Evolutionary conservation across 345 rosid species (phyloP).

Genomic region (Salix viminalis): DNA sequence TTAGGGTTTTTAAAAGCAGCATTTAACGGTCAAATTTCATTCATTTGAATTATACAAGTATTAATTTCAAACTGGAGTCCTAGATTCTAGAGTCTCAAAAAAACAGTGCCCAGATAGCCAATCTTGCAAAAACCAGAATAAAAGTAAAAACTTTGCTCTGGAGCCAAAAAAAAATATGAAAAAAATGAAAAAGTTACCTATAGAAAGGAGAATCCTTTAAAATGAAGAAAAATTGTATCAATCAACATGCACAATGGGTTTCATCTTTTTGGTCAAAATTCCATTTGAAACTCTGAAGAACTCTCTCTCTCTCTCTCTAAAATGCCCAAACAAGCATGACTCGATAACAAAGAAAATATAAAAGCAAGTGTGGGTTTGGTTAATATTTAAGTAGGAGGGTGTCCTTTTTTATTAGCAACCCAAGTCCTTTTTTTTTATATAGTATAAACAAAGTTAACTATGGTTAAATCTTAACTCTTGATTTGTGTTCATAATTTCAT

Average conservation of each 20-base stretch:
- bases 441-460: neutral
- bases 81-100: constrained; percentile 1
- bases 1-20: neutral
- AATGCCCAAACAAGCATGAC: constrained; percentile 6
- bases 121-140: neutral
- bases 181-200: constrained; percentile 8
- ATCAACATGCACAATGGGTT: constrained; percentile 15
- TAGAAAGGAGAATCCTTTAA: neutral
- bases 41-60: neutral
- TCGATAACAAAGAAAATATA: neutral
- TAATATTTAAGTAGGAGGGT: neutral
- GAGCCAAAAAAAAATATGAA: neutral
- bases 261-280: constrained; percentile 13
- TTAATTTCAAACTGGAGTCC: constrained; percentile 8
- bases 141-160: neutral
- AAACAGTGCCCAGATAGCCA: neutral
- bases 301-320: constrained; percentile 4
- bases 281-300: constrained; percentile 10
- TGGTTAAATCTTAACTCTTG: constrained; percentile 6
- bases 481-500: neutral
- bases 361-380: neutral
- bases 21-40: neutral
- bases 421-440: neutral
- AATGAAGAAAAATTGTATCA: constrained; percentile 15
- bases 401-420: neutral